Evolutionary conservation across 208 protist species (phyloP), one percentile per base, ranked within the genome.

Genomic region (Leishmania braziliensis): DNA sequence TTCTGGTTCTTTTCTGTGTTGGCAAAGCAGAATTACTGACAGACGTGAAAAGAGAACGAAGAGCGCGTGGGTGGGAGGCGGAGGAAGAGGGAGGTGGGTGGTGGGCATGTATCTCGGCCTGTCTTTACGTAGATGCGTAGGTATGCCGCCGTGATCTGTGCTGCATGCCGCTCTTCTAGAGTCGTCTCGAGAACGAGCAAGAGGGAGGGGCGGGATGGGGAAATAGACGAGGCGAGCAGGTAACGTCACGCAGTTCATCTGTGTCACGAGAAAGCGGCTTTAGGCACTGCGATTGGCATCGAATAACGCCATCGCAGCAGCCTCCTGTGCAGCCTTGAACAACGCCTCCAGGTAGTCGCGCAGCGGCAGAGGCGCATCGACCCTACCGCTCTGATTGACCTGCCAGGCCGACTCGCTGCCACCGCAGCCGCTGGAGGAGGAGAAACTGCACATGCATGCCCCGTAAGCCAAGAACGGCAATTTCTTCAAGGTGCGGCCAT

Each of bases 401-500:
- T 23, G 10, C 53, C 60, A 58, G 14, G 48, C 48, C 43, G 76
- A 70, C 33, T n/a, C 68, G 50, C 36, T 33, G n/a, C 43, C 5
- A 51, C 36, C 1, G 36, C 53, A 62, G 65, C 26, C 68, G 68
- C 36, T 50, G 10, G 46, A 53, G 26, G 43, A 53, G 23, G 43
- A n/a, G 36, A 39, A 39, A 36, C 51, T 36, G 73, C 78, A 82
- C n/a, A 84, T 12, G 56, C 87, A 91, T 3, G 60, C 36, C 23
- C 90, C 76, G 54, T 84, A 96, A 20, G 97, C 94, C 1, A 99
- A 79, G 75, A 99, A 98, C 6, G 98, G 97, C 18, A 99, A 60
- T 82, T 98, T 98, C 84, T 97, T 92, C 23, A 99, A 75, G 18
- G 84, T 89, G 54, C 98, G 92, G 0, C 97, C 98, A 73, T 93